Evolutionary conservation across 2,329 filamentous ascomycete species (phyloP), one percentile per base, ranked within the genome.

Genomic region (Rhytidhysteron rufulum): DNA sequence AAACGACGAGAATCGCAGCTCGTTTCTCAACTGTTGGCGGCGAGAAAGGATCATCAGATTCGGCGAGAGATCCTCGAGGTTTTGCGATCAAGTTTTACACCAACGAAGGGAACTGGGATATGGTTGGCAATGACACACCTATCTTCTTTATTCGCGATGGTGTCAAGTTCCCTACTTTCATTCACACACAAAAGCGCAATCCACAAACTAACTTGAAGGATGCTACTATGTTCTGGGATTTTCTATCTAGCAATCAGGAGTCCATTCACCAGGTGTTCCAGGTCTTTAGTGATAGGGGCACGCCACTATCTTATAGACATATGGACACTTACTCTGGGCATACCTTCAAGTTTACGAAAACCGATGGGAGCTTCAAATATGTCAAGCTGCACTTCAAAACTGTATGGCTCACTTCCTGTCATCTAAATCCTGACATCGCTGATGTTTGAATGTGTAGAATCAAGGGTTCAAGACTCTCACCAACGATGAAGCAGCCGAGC

Each of bases 11-110:
- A 0, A 70, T 86, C 1, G 87, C 88, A 55, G 55, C 85, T 13
- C 81, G 86, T 0, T 90, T 93, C 62, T 91, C 86, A 0, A 91
- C 87, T 0, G 86, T 88, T 0, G 73, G 86, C 2, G 85, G 85
- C 5, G 86, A 80, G 57, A 76, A 82, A 24, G 87, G 86, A 10
- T 86, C 82, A 37, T 84, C 86, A 5, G 87, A 93, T 58, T 90
- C 85, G 0, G 86, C 89, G 1, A 79, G 87, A n/a, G 86, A 93
- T 69, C 84, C 89, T 2, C 79, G 86, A 27, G 86, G 87, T 1
- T 93, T 91, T 48, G 85, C 86, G 0, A 66, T 87, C 47, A 88
- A 87, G 63, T 81, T 87, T 54, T 89, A 89, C 58, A 89, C 86
- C 0, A 69, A 85, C 1, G 85, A 90, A 53, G 86, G 85, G 4